These are phyloP conservation scores for Carallia brachiata DNA, from an alignment of 345 rosid genomes.

Conservation along the genomic window DNA sequence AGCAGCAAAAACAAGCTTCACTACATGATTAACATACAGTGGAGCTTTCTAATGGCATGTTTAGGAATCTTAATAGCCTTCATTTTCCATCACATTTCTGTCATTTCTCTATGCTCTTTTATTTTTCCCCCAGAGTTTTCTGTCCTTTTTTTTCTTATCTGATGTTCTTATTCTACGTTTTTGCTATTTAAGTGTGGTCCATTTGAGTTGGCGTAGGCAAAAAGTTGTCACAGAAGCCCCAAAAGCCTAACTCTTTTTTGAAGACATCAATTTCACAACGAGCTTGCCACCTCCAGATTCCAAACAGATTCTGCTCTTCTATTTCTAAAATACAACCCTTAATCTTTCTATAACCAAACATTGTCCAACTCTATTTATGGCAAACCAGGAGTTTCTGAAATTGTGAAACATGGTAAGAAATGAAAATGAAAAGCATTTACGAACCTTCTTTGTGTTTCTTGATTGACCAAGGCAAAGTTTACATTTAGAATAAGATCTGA, in stretches of 20 bases:
- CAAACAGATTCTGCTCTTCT: neutral
- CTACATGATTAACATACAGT: too few relatives aligned
- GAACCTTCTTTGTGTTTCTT: conserved; percentile 80
- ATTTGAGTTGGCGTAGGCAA: neutral
- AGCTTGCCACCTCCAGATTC: neutral
- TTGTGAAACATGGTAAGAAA: neutral
- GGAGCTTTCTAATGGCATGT: too few relatives aligned
- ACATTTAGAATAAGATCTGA: conserved; percentile 92
- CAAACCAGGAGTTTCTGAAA: conserved; percentile 12
- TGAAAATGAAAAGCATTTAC: conserved; percentile 21
- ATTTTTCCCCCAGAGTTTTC: too few relatives aligned
- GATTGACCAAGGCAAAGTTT: conserved; percentile 66
- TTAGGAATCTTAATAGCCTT: too few relatives aligned
- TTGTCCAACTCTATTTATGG: conserved; percentile 1
- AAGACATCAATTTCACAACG: neutral
- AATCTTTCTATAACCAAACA: neutral
- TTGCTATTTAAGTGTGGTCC: neutral
- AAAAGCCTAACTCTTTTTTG: neutral
- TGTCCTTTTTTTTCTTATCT: neutral
- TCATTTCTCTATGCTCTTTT: too few relatives aligned
- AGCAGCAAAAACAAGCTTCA: too few relatives aligned
- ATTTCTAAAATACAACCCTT: neutral
- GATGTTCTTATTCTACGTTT: neutral
- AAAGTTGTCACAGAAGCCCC: neutral
- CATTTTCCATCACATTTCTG: too few relatives aligned